Evolutionary conservation across 1,139 yeast species (phyloP).

Genomic region (Meyerozyma athensensis): DNA sequence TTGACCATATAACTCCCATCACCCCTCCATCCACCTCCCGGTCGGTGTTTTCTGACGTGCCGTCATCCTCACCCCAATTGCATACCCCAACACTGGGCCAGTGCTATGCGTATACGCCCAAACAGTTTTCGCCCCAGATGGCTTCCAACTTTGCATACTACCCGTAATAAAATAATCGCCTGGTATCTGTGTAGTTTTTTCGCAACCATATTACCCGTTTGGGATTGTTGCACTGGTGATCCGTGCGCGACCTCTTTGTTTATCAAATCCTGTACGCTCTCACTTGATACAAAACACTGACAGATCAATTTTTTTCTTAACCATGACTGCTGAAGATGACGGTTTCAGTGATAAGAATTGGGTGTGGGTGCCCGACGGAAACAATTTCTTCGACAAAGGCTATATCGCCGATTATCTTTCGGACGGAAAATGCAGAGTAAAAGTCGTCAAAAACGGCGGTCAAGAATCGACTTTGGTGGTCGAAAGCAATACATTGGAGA

Average conservation of each 20-base stretch:
- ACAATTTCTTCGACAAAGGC: constrained; percentile 64
- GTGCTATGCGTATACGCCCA: constrained; percentile 7
- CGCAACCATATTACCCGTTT: constrained; percentile 1
- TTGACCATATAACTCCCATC: constrained; percentile 8
- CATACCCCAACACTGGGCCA: constrained; percentile 10
- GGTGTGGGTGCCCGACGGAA: constrained; percentile 83
- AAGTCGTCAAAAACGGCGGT: constrained; percentile 41
- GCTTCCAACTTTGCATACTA: constrained; percentile 3
- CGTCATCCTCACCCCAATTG: constrained; percentile 12
- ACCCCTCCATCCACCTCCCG: constrained; percentile 16
- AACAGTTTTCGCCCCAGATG: not conserved
- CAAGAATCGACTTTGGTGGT: constrained; percentile 34
- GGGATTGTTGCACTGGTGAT: not conserved
- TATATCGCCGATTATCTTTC: constrained; percentile 50
- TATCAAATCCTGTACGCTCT: not conserved
- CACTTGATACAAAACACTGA: constrained; percentile 3
- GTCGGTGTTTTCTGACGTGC: constrained; percentile 12
- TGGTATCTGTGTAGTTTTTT: not conserved
- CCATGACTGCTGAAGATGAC: constrained; percentile 35
- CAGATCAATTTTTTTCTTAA: not conserved
- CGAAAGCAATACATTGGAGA: constrained; percentile 47
- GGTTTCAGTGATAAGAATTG: constrained; percentile 53
- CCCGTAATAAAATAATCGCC: constrained; percentile 1
- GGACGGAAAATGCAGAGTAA: constrained; percentile 47
- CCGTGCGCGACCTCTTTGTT: not conserved